Evolutionary conservation across 768 basidiomycete species (phyloP).

Genomic region (Kockovaella imperatae): DNA sequence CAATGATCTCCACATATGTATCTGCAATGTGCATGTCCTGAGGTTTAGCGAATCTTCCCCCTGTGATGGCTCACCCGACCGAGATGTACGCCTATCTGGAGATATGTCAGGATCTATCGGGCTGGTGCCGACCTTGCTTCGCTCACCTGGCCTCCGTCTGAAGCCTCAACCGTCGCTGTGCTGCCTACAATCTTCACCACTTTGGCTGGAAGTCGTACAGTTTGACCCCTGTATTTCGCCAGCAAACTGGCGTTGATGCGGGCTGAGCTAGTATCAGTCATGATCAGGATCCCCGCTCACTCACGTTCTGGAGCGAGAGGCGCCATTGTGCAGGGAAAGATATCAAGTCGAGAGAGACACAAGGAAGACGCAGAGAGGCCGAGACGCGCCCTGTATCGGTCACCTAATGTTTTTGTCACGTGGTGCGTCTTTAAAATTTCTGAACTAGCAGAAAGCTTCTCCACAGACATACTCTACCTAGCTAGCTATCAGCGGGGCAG

Average conservation of each 20-base stretch:
- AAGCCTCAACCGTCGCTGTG: constrained; percentile 55
- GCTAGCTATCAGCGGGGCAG: too few relatives aligned
- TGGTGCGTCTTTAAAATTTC: too few relatives aligned
- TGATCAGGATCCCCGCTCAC: neutral
- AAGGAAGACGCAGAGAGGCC: neutral
- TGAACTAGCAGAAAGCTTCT: too few relatives aligned
- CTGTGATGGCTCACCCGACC: constrained; percentile 10
- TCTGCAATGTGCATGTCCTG: constrained; percentile 51
- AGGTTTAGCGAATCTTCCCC: constrained; percentile 2
- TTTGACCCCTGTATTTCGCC: constrained; percentile 51
- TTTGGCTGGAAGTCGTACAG: constrained; percentile 59
- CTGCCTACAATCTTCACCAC: constrained; percentile 53
- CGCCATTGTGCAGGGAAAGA: constrained; percentile 14
- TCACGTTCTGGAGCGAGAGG: constrained; percentile 31
- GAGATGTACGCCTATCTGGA: constrained; percentile 29
- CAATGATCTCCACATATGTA: constrained; percentile 61
- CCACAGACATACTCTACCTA: neutral
- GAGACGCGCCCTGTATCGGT: too few relatives aligned
- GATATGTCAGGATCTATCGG: constrained; percentile 1
- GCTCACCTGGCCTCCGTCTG: constrained; percentile 57
- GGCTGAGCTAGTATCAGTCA: constrained; percentile 32
- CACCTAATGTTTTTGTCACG: too few relatives aligned
- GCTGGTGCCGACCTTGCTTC: neutral
- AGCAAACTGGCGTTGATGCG: constrained; percentile 62
- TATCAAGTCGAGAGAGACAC: neutral